Evolutionary conservation across 352 stramenopile genomes (phyloP).

Genomic region (Phytopythium delawarense): DNA sequence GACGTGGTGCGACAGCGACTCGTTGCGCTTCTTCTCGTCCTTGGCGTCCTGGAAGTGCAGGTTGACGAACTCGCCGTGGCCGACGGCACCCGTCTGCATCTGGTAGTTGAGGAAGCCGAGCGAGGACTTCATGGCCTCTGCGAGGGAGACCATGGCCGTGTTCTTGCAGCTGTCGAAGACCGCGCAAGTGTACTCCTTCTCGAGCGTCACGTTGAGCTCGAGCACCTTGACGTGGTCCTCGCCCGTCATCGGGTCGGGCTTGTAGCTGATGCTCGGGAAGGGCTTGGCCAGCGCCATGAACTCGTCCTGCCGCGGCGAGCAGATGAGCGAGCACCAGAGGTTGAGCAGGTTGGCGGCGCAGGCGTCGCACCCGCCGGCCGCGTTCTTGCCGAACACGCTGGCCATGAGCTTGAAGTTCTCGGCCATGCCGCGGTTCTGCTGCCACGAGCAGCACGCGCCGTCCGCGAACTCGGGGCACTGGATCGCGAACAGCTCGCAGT

Average conservation of each 20-base stretch:
- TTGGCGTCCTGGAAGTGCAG: constrained; percentile 56
- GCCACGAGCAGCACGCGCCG: constrained; percentile 83
- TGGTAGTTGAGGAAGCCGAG: constrained; percentile 89
- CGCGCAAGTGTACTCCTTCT: constrained; percentile 64
- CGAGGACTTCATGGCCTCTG: constrained; percentile 74
- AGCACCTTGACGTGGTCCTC: constrained; percentile 75
- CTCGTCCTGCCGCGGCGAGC: constrained; percentile 64
- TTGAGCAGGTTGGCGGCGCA: constrained; percentile 84
- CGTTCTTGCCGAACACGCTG: constrained; percentile 64
- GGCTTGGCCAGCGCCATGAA: constrained; percentile 69
- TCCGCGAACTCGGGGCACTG: constrained; percentile 85
- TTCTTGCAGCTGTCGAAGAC: constrained; percentile 87
- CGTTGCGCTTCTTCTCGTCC: constrained; percentile 5
- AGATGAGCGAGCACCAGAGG: constrained; percentile 85
- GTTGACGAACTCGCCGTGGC: constrained; percentile 86
- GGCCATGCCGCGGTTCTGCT: constrained; percentile 87
- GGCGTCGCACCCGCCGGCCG: constrained; percentile 67
- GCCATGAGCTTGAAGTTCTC: constrained; percentile 83
- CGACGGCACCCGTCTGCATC: constrained; percentile 81
- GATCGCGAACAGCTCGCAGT: constrained; percentile 68
- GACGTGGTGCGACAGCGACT: constrained; percentile 51
- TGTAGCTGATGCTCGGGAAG: constrained; percentile 68
- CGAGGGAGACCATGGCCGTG: constrained; percentile 72
- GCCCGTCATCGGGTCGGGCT: constrained; percentile 69
- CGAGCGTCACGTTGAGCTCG: constrained; percentile 71